A percentile compares a stretch with the other conserved stretches of the same genome.
Conservation (phyloP, 1,139 yeast species). For the Lodderomyces margitis region DNA sequence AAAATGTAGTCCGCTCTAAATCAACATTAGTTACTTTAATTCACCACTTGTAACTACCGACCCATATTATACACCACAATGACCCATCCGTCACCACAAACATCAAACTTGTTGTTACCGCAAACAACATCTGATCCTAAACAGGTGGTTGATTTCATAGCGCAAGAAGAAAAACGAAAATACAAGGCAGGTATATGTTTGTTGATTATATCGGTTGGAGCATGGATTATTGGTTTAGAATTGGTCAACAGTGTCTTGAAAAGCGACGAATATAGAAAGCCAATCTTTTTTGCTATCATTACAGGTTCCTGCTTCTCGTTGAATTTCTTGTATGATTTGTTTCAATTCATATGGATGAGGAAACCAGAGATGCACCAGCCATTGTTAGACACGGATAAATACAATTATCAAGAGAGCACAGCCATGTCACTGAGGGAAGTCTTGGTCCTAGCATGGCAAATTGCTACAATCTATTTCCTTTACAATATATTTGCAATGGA, state of each 20-base stretch:
- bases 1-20: too few species aligned
- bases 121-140: slow-evolving; percentile 24
- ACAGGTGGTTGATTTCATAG: slow-evolving; percentile 46
- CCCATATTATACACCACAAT: too few species aligned
- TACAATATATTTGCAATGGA: slow-evolving; percentile 41
- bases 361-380: slow-evolving; percentile 9
- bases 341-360: slow-evolving; percentile 3
- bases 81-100: not conserved
- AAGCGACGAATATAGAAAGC: slow-evolving; percentile 47
- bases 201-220: slow-evolving; percentile 37
- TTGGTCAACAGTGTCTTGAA: slow-evolving; percentile 49
- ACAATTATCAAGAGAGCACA: not conserved
- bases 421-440: slow-evolving; percentile 33
- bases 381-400: not conserved
- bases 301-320: slow-evolving; percentile 47
- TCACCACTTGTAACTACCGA: too few species aligned
- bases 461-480: slow-evolving; percentile 41
- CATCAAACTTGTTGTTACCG: slow-evolving; percentile 8
- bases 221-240: slow-evolving; percentile 53
- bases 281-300: slow-evolving; percentile 44
- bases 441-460: slow-evolving; percentile 32
- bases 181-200: slow-evolving; percentile 44
- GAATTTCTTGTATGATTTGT: slow-evolving; percentile 42
- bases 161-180: slow-evolving; percentile 41
- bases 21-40: too few species aligned